Percentiles rank a stretch among this genome's conserved stretches.
These are phyloP conservation scores for Termitomyces bulborhizus DNA, from an alignment of 768 basidiomycete species.

Conservation along the genomic window DNA sequence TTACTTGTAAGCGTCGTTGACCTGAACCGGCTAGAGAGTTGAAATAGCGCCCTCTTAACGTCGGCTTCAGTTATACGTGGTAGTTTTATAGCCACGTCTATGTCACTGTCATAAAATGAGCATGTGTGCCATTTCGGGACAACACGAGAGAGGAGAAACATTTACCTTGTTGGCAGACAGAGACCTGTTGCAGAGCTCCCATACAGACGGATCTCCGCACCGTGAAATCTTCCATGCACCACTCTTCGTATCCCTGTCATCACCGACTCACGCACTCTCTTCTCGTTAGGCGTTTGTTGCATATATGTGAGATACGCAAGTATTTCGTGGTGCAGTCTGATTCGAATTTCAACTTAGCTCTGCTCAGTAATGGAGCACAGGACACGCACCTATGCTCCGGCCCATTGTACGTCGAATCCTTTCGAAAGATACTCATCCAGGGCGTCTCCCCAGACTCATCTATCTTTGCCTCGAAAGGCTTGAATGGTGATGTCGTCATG, in stretches of 20 bases:
- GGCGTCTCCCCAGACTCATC: slow-evolving; percentile 10
- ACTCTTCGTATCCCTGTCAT: slow-evolving; percentile 39
- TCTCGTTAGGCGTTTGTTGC: slow-evolving; percentile 47
- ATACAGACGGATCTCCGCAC: slow-evolving; percentile 46
- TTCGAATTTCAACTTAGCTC: neutral
- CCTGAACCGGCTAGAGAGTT: slow-evolving; percentile 42
- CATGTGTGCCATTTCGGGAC: too few relatives aligned
- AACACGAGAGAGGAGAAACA: neutral
- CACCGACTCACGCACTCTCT: slow-evolving; percentile 35
- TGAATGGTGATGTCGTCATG: neutral
- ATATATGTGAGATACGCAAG: slow-evolving; percentile 50
- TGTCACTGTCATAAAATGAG: slow-evolving; percentile 25
- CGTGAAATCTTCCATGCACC: slow-evolving; percentile 36
- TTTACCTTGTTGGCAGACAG: slow-evolving; percentile 57
- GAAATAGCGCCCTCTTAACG: slow-evolving; percentile 37
- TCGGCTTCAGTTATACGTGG: slow-evolving; percentile 22
- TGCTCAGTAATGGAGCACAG: neutral
- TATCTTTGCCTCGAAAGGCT: too few relatives aligned
- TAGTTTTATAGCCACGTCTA: slow-evolving; percentile 22
- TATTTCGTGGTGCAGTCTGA: slow-evolving; percentile 62
- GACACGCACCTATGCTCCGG: slow-evolving; percentile 24
- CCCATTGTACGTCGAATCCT: slow-evolving; percentile 9
- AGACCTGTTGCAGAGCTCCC: slow-evolving; percentile 58
- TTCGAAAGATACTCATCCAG: slow-evolving; percentile 12
- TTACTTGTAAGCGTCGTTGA: slow-evolving; percentile 35